These are phyloP conservation scores for Rhizopus sp. DNA, from an alignment of 371 early-diverging fungal genomes.

Conservation along the genomic window DNA sequence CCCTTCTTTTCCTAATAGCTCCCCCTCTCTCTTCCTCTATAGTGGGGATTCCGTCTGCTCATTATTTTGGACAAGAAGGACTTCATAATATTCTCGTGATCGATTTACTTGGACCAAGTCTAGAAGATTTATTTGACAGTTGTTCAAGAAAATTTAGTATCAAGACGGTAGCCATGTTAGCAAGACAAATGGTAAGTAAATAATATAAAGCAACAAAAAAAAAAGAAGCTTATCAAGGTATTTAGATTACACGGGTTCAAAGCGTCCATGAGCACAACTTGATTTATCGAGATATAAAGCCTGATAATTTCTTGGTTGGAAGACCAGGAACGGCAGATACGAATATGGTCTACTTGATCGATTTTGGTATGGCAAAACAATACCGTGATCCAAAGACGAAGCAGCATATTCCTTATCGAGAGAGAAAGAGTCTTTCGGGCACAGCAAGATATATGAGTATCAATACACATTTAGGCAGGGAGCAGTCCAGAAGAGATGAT, in stretches of 20 bases:
- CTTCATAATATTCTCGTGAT: slow-evolving; percentile 92
- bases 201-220: not conserved
- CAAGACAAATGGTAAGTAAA: slow-evolving; percentile 84
- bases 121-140: slow-evolving; percentile 96
- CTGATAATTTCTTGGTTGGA: slow-evolving; percentile 98
- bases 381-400: slow-evolving; percentile 92
- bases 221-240: no score
- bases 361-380: slow-evolving; percentile 98
- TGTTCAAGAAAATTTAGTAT: slow-evolving; percentile 86
- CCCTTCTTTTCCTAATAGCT: not conserved
- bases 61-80: slow-evolving; percentile 95
- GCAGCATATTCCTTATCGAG: slow-evolving; percentile 92
- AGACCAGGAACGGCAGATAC: slow-evolving; percentile 66
- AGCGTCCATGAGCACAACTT: slow-evolving; percentile 91
- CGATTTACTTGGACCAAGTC: slow-evolving; percentile 92
- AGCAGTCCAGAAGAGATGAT: slow-evolving; percentile 97
- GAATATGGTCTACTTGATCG: slow-evolving; percentile 79
- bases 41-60: slow-evolving; percentile 86
- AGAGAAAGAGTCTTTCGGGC: slow-evolving; percentile 91
- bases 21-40: slow-evolving; percentile 13
- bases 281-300: slow-evolving; percentile 99
- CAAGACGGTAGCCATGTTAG: slow-evolving; percentile 94
- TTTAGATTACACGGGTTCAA: slow-evolving; percentile 84
- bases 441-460: slow-evolving; percentile 98
- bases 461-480: slow-evolving; percentile 95